A percentile compares a stretch with the other conserved stretches of the same genome.
These are phyloP conservation scores for Solanum clarkiae DNA, from an alignment of 257 asterid genomes.

Conservation along the genomic window DNA sequence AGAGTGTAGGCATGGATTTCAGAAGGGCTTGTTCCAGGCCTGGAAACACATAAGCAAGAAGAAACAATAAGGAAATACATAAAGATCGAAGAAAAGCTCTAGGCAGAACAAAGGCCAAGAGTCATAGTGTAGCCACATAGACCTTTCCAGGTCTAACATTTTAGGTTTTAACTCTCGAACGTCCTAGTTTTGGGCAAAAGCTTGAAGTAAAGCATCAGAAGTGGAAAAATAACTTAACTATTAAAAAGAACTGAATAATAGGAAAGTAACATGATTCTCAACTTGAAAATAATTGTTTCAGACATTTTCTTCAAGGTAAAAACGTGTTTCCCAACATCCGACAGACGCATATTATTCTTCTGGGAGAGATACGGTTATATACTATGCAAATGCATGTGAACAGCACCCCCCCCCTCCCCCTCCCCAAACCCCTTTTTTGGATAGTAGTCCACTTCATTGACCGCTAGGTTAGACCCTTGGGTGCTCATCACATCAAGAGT, in stretches of 20 bases:
- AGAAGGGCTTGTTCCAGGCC: constrained; percentile 95
- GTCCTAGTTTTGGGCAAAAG: background rate
- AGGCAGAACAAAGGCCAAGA: background rate
- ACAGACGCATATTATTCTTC: background rate
- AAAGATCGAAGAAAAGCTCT: background rate
- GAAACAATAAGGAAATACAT: background rate
- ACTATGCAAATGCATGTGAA: background rate
- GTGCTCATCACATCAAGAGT: background rate
- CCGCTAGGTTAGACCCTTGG: background rate
- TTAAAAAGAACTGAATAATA: background rate
- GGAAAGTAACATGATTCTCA: background rate
- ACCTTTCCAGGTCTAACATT: background rate
- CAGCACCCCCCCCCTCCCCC: too few relatives aligned
- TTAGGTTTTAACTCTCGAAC: background rate
- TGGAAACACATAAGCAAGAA: constrained; percentile 10
- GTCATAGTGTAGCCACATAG: background rate
- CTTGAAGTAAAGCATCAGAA: background rate
- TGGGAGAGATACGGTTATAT: background rate
- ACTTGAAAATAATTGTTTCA: background rate
- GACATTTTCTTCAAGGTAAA: background rate
- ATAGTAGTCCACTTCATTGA: background rate
- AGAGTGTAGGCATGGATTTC: constrained; percentile 73
- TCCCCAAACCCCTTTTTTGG: background rate
- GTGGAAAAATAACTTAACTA: background rate
- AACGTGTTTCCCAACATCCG: background rate